Percentiles rank a stretch among this genome's conserved stretches.
Evolutionary conservation across 2,329 filamentous ascomycete species (phyloP).

Genomic region (Neofusicoccum umdonicola): DNA sequence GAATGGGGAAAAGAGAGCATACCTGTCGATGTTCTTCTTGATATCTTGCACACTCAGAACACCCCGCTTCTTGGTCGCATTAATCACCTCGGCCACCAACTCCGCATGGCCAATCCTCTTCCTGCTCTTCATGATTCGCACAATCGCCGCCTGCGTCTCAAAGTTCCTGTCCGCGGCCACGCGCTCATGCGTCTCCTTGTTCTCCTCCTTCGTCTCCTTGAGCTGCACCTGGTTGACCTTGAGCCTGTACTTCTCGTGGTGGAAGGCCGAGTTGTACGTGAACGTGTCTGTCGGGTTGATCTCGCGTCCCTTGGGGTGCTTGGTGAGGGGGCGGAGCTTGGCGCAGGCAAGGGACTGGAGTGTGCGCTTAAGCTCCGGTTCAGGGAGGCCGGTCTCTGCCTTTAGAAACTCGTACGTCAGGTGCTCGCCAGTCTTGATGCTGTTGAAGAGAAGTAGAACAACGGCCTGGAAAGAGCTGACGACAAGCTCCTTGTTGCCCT

Average conservation of each 20-base stretch:
- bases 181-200: slow-evolving; percentile 87
- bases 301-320: slow-evolving; percentile 81
- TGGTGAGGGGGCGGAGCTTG: slow-evolving; percentile 77
- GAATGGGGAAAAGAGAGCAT: slow-evolving; percentile 16
- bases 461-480: slow-evolving; percentile 92
- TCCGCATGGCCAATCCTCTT: slow-evolving; percentile 86
- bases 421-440: slow-evolving; percentile 58
- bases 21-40: slow-evolving; percentile 97
- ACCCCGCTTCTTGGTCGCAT: slow-evolving; percentile 80
- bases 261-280: slow-evolving; percentile 73
- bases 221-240: slow-evolving; percentile 99
- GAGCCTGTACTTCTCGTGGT: slow-evolving; percentile 79
- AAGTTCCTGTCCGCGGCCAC: slow-evolving; percentile 88
- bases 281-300: slow-evolving; percentile 79
- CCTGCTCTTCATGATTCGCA: slow-evolving; percentile 92
- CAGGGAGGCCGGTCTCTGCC: slow-evolving; percentile 68
- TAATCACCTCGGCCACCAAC: slow-evolving; percentile 87
- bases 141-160: slow-evolving; percentile 95
- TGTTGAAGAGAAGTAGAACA: slow-evolving; percentile 87
- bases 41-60: slow-evolving; percentile 83
- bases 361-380: slow-evolving; percentile 82
- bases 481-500: slow-evolving; percentile 79
- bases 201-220: slow-evolving; percentile 93
- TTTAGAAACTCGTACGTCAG: slow-evolving; percentile 75
- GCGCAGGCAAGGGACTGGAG: slow-evolving; percentile 93